Base-by-base conservation (phyloP, 2,329 filamentous ascomycete genomes). In the Cordyceps cicadae region DNA sequence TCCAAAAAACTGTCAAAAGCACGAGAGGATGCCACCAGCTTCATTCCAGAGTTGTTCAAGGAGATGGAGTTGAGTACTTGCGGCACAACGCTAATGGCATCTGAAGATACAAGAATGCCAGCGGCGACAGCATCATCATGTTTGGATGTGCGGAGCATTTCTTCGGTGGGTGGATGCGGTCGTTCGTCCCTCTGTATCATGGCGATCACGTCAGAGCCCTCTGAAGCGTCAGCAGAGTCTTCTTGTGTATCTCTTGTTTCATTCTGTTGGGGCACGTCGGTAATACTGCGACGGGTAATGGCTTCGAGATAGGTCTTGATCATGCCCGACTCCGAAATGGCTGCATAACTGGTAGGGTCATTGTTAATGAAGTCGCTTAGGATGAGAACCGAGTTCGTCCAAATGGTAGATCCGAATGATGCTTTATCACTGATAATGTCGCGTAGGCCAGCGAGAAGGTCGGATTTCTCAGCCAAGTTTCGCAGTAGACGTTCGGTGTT, bases 311-410 rank as follows among this genome's bases (percentile, higher is more conserved):
- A 88, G 56, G 87, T 90, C 70, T 88, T 88, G 68, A 94, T 92
- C 67, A 99, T 82, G 24, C 92, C 92, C 55, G 94, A 93, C 75
- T 99, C 94, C 15, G 90, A 91, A 65, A 99, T 94, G 26, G 96
- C 91, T 32, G 91, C 88, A 71, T 96, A 99, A 72, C 94, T 99
- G 0, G 94, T 99, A 0, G 94, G 94, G 69, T 99, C 94, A 70
- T 97, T 97, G 75, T 99, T 95, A 68, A 99, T 96, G 73, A 99
- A 99, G 67, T 91, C 93, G 70, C 90, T 94, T 55, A 99, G 79
- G 61, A 97, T 93, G 59, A 88, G 92, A 63, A 96, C 90, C 7
- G 92, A 89, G 71, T 92, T 92, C 54, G 92, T 96, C 94, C 94
- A 99, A 5, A 97, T 91, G 62, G 94, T 88, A 2, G 93, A 94